Percentiles rank a stretch among this genome's conserved stretches.
Evolutionary conservation across 805 yeast genomes (phyloP).

Genomic region (Lipomyces kockii): DNA sequence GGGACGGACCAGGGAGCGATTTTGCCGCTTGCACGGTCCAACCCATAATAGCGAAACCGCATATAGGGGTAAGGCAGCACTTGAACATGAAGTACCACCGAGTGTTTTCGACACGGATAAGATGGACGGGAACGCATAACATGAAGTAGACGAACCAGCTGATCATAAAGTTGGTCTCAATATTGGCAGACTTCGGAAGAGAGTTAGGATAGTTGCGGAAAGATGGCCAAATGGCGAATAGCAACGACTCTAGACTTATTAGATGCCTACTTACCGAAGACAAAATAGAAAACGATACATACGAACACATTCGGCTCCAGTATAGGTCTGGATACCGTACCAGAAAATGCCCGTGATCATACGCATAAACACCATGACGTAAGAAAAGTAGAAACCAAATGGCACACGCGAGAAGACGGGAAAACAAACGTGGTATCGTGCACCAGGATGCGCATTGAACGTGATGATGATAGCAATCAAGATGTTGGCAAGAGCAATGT

Average conservation of each 20-base stretch:
- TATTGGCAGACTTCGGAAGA: constrained; percentile 17
- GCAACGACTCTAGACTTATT: constrained; percentile 51
- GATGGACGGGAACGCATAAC: constrained; percentile 18
- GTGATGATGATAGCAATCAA: constrained; percentile 50
- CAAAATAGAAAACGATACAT: constrained; percentile 40
- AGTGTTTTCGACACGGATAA: constrained; percentile 28
- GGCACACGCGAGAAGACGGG: constrained; percentile 52
- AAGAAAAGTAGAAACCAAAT: constrained; percentile 54
- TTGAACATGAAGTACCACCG: constrained; percentile 51
- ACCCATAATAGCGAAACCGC: constrained; percentile 77
- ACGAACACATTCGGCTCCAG: constrained; percentile 81
- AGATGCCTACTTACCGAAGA: neutral
- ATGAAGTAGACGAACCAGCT: constrained; percentile 18
- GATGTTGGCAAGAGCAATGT: constrained; percentile 49
- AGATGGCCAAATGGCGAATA: constrained; percentile 46
- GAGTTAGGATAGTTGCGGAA: constrained; percentile 16
- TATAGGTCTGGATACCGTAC: constrained; percentile 85
- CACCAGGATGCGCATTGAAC: constrained; percentile 54
- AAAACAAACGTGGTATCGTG: constrained; percentile 56
- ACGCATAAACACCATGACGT: constrained; percentile 63
- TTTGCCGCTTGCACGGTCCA: constrained; percentile 59
- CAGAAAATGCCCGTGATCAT: constrained; percentile 86
- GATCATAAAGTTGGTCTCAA: constrained; percentile 22
- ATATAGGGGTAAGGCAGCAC: constrained; percentile 63
- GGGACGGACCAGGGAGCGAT: constrained; percentile 13